Base-by-base conservation (phyloP, 495 filamentous ascomycete genomes). In the Hypoxylon fragiforme region DNA sequence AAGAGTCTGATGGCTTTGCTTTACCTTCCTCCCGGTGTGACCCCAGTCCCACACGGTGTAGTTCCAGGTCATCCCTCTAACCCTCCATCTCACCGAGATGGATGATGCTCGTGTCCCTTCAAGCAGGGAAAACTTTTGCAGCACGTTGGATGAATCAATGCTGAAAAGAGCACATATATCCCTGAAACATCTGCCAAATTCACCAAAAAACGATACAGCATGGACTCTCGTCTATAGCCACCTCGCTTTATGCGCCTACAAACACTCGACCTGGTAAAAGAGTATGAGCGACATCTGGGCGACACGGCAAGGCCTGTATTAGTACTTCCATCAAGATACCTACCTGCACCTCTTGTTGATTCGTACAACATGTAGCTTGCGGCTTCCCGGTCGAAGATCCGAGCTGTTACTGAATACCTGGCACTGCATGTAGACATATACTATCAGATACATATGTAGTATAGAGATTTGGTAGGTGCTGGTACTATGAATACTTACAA, bases 371-470 rank as follows among this genome's bases (percentile, higher is more conserved):
- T n/a, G n/a, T n/a, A n/a, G n/a, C n/a, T n/a, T 42, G 58, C 39
- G 37, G 51, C 47, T 48, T 61, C 43, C 51, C 51, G 46, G 21
- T 44, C 42, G 37, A 52, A 61, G 51, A 61, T 55, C 51, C 46
- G 42, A 52, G 36, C 31, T 15, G 32, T 39, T n/a, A n/a, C n/a
- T n/a, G n/a, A n/a, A n/a, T n/a, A n/a, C n/a, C n/a, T n/a, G n/a
- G n/a, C n/a, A n/a, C n/a, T n/a, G n/a, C n/a, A n/a, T n/a, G n/a
- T n/a, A n/a, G n/a, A n/a, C n/a, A n/a, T n/a, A n/a, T n/a, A n/a
- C n/a, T n/a, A n/a, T n/a, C n/a, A n/a, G n/a, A n/a, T n/a, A n/a
- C n/a, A n/a, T n/a, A n/a, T n/a, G n/a, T n/a, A n/a, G n/a, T n/a
- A n/a, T n/a, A n/a, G n/a, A n/a, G n/a, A n/a, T n/a, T n/a, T n/a